Conservation (phyloP, 1,284 basidiomycete species). For the Pisolithus thermaeus region DNA sequence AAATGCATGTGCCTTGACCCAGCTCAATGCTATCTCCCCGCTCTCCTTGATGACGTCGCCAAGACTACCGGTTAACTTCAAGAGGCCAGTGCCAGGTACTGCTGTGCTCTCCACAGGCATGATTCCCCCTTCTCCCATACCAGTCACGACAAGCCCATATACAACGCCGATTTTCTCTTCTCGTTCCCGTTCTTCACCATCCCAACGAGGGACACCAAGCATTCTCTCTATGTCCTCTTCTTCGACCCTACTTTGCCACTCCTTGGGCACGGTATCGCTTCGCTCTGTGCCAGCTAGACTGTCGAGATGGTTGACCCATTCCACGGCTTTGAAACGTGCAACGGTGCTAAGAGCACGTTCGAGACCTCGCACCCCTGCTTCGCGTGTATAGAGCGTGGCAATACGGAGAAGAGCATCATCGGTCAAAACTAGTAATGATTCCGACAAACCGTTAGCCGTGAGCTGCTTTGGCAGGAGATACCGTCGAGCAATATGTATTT, state of each 20-base stretch:
- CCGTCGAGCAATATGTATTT: constrained; percentile 79
- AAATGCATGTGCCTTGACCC: constrained; percentile 82
- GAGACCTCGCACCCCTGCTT: constrained; percentile 89
- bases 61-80: constrained; percentile 78
- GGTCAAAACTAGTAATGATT: constrained; percentile 49
- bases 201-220: constrained; percentile 77
- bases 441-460: constrained; percentile 58
- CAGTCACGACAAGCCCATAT: constrained; percentile 85
- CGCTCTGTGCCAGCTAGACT: constrained; percentile 14
- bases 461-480: constrained; percentile 87
- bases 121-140: constrained; percentile 83
- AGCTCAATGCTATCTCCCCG: constrained; percentile 80
- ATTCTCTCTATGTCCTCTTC: constrained; percentile 78
- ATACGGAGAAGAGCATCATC: constrained; percentile 69
- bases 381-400: constrained; percentile 75
- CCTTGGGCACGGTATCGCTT: constrained; percentile 19
- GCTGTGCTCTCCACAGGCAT: constrained; percentile 77
- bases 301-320: constrained; percentile 76
- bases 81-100: constrained; percentile 63
- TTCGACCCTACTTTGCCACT: constrained; percentile 63
- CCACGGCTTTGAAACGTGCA: constrained; percentile 82
- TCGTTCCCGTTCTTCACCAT: constrained; percentile 71
- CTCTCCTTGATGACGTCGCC: constrained; percentile 89
- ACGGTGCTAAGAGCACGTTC: constrained; percentile 86
- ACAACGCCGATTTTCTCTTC: constrained; percentile 70